These are phyloP conservation scores for Gracilaria gracilis DNA, from an alignment of 23 red algal species.

Conservation along the genomic window DNA sequence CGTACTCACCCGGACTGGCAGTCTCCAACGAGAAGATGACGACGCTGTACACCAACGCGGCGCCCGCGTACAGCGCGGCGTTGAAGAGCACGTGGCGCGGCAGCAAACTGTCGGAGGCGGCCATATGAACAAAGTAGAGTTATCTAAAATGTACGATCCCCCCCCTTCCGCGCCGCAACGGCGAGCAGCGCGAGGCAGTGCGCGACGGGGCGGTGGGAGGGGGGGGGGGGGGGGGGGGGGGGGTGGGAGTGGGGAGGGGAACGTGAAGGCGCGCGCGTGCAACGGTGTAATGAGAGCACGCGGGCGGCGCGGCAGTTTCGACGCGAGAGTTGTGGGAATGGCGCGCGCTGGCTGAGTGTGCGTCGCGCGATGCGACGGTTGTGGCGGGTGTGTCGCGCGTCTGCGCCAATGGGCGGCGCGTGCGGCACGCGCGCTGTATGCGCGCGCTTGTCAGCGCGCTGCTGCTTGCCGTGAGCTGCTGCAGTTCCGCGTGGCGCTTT, in stretches of 20 bases:
- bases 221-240: background rate
- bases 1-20: constrained; percentile 16
- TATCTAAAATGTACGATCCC: background rate
- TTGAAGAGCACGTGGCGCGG: constrained; percentile 56
- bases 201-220: background rate
- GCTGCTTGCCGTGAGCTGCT: too few species aligned
- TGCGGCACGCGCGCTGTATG: background rate
- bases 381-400: background rate
- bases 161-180: background rate
- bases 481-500: too few species aligned
- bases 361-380: constrained; percentile 13
- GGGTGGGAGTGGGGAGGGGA: background rate
- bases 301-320: background rate
- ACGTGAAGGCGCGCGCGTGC: background rate
- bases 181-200: background rate
- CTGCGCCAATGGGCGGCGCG: background rate
- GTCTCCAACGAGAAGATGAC: constrained; percentile 45
- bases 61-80: constrained; percentile 43
- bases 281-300: background rate
- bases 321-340: constrained; percentile 3
- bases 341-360: background rate
- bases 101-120: constrained; percentile 24
- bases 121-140: background rate
- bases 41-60: constrained; percentile 46
- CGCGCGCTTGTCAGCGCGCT: too few species aligned